Evolutionary conservation across 1,284 basidiomycete species (phyloP).

Genomic region (Sporisorium reilianum): DNA sequence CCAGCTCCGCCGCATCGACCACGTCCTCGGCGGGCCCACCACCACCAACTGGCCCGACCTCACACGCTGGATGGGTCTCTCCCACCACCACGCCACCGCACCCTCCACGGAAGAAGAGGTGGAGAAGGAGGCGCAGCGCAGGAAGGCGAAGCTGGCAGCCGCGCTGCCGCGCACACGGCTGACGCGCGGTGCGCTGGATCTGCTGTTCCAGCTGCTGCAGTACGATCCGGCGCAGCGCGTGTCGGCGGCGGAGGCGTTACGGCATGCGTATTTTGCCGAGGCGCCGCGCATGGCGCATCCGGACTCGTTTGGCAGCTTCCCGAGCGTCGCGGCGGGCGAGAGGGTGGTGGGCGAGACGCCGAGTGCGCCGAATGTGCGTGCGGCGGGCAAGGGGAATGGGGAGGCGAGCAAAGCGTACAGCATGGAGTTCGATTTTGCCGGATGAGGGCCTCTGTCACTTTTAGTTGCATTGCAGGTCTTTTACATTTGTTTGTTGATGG

Average conservation of each 20-base stretch:
- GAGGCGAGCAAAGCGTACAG: constrained; percentile 11
- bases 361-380: constrained; percentile 9
- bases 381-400: neutral
- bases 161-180: too few species aligned
- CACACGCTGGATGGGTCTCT: constrained; percentile 75
- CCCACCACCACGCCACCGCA: constrained; percentile 22
- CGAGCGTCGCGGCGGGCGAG: constrained; percentile 95
- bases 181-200: constrained; percentile 78
- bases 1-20: constrained; percentile 83
- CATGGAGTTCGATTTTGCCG: constrained; percentile 39
- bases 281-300: constrained; percentile 95
- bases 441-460: neutral
- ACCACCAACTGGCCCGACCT: constrained; percentile 88
- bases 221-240: constrained; percentile 90
- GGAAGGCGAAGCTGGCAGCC: constrained; percentile 73
- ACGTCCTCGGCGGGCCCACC: constrained; percentile 88
- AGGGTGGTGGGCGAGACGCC: constrained; percentile 62
- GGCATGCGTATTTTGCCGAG: constrained; percentile 93
- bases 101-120: neutral
- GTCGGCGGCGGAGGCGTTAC: constrained; percentile 85
- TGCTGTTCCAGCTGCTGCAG: constrained; percentile 83
- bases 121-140: constrained; percentile 22
- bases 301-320: constrained; percentile 96
- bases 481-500: neutral
- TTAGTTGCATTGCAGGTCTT: too few species aligned